Evolutionary conservation across 2,329 filamentous ascomycete genomes (phyloP), one percentile per base, ranked within the genome.

Genomic region (Claviceps sorghi): DNA sequence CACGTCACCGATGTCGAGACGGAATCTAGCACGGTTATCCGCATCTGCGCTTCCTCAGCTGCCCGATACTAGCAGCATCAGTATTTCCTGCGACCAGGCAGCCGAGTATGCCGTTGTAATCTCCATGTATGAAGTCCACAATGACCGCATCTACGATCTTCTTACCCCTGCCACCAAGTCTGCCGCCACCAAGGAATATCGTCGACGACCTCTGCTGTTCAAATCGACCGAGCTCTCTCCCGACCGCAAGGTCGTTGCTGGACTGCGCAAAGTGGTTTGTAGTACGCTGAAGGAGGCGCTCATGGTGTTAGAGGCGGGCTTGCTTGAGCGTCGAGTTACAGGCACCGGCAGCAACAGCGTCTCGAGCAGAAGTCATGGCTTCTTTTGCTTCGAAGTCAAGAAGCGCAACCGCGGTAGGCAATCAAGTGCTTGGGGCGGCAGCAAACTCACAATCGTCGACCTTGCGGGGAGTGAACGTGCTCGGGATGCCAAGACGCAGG

Each of bases 71-170:
- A 80, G 82, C 66, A 75, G 82, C 50, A 72, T 95, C 44, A 71
- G 76, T 4, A 74, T 94, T 0, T 75, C 80, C 0, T 69, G 65
- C 57, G 67, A 69, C 43, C 73, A 81, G 48, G 77, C 78, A 21
- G 80, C 84, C 52, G 88, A 95, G 59, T 96, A 96, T 60, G 84
- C 86, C 4, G 82, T 98, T 51, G 73, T 98, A 11, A 77, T 98
- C 22, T 95, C 89, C 51, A 98, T 98, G 90, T 97, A 97, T 67
- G 93, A 98, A 67, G 91, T 98, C 1, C 96, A 98, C 72, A 98
- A 98, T 63, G 91, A 98, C 69, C 83, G 90, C 38, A 97, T 98
- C 58, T 97, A 94, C 65, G 93, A 98, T 62, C 80, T 98, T 0
- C 74, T 98, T 1, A 86, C 84, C 0, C 78, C 80, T 0, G 76